A percentile compares a stretch with the other conserved stretches of the same genome.
Conservation (phyloP, 257 asterid genomes). For the Scutellaria baicalensis region DNA sequence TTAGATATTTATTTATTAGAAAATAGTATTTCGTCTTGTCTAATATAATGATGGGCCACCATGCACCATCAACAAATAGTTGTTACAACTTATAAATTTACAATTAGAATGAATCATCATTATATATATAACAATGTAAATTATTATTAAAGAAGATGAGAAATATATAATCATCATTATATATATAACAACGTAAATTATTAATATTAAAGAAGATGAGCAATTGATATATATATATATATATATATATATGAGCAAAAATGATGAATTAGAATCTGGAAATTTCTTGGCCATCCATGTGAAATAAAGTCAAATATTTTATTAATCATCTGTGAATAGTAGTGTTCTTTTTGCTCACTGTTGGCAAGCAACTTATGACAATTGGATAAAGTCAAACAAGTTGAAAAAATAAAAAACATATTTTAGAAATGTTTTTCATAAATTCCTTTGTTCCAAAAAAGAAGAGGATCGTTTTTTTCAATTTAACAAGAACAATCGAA, state of each 20-base stretch:
- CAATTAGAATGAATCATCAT: too few species aligned
- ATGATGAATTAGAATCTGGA: background rate
- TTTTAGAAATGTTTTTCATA: background rate
- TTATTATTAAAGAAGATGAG: background rate
- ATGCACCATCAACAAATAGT: too few species aligned
- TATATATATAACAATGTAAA: background rate
- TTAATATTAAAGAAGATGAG: background rate
- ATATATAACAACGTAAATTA: background rate
- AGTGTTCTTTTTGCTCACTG: conserved; percentile 15
- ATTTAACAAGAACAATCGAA: background rate
- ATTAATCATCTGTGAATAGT: conserved; percentile 18
- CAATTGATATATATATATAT: background rate
- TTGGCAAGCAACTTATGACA: conserved; percentile 20
- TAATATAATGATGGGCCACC: too few species aligned
- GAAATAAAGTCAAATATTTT: conserved; percentile 10
- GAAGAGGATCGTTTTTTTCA: background rate
- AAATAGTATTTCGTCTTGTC: background rate
- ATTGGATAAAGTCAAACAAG: conserved; percentile 5
- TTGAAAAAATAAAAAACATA: background rate
- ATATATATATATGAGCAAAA: background rate
- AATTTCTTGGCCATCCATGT: conserved; percentile 11
- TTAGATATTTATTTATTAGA: background rate
- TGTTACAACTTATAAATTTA: too few species aligned
- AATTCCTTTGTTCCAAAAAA: background rate
- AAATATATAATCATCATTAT: too few species aligned